Evolutionary conservation across 192 early-diverging fungal species (phyloP).

Genomic region (Obelidium mucronatum): DNA sequence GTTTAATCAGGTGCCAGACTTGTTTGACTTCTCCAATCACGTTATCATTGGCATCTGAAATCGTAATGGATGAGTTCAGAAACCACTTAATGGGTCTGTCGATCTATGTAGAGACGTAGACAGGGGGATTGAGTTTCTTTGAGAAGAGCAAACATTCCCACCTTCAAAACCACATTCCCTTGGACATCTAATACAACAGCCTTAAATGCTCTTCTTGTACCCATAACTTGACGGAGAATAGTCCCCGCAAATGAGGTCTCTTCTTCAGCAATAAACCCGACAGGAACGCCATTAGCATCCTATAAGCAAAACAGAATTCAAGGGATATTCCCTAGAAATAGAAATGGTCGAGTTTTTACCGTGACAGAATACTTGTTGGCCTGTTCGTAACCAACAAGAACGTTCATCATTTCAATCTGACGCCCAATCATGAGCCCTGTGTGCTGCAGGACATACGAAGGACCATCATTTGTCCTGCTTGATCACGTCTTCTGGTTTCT

Average conservation of each 20-base stretch:
- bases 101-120: constrained; percentile 22
- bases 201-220: constrained; percentile 77
- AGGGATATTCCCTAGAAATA: not conserved
- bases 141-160: constrained; percentile 41
- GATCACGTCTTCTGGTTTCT: constrained; percentile 52
- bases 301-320: not conserved
- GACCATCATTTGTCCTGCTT: constrained; percentile 50
- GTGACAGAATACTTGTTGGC: constrained; percentile 87
- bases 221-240: constrained; percentile 74
- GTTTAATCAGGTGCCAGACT: constrained; percentile 81
- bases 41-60: constrained; percentile 65
- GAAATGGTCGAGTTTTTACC: constrained; percentile 48
- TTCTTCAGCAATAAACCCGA: constrained; percentile 86
- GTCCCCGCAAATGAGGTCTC: constrained; percentile 64
- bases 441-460: constrained; percentile 50
- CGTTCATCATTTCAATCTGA: constrained; percentile 88
- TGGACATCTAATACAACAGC: constrained; percentile 74
- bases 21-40: constrained; percentile 86
- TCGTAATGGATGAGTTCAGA: constrained; percentile 74
- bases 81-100: constrained; percentile 75
- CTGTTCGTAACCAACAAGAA: constrained; percentile 78
- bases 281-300: constrained; percentile 55
- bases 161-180: constrained; percentile 76
- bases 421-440: constrained; percentile 71
- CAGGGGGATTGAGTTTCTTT: not conserved